Evolutionary conservation across 495 filamentous ascomycete genomes (phyloP).

Genomic region (Penicillium bovifimosum): DNA sequence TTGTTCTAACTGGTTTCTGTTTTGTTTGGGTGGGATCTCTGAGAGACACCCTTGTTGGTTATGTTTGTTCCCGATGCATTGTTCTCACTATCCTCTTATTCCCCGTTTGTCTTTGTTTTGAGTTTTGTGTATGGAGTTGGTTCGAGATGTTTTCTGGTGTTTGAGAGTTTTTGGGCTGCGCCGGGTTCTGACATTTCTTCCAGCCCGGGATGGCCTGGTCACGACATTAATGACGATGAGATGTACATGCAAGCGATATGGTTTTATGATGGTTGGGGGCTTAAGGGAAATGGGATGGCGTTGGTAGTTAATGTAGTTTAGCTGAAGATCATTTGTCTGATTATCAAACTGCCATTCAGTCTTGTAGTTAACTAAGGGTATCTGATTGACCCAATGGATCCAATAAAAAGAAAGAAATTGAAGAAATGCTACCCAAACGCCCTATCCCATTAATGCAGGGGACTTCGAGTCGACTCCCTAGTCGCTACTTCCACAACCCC

Average conservation of each 20-base stretch:
- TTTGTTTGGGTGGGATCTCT: not conserved
- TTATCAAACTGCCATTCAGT: constrained; percentile 1
- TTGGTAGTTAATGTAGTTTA: constrained; percentile 19
- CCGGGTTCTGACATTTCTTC: constrained; percentile 26
- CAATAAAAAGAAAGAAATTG: not conserved
- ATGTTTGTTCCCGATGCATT: constrained; percentile 1
- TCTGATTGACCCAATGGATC: constrained; percentile 17
- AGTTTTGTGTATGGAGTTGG: constrained; percentile 21
- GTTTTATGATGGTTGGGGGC: no score
- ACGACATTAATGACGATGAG: constrained; percentile 45
- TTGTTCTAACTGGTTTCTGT: constrained; percentile 30
- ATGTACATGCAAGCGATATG: constrained; percentile 43
- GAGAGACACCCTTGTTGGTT: not conserved
- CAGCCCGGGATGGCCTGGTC: constrained; percentile 32
- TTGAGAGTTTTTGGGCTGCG: constrained; percentile 31
- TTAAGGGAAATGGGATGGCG: no score
- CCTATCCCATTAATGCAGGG: not conserved
- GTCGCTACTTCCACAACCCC: constrained; percentile 84
- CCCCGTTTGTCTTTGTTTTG: constrained; percentile 6
- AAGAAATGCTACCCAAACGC: constrained; percentile 15
- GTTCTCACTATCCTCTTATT: constrained; percentile 6
- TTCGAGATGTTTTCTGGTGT: constrained; percentile 15
- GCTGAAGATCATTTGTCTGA: constrained; percentile 23
- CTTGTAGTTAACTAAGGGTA: constrained; percentile 22
- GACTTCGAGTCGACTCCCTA: constrained; percentile 26